Evolutionary conservation across 805 yeast species (phyloP).

Genomic region (Ascoidea tarda): DNA sequence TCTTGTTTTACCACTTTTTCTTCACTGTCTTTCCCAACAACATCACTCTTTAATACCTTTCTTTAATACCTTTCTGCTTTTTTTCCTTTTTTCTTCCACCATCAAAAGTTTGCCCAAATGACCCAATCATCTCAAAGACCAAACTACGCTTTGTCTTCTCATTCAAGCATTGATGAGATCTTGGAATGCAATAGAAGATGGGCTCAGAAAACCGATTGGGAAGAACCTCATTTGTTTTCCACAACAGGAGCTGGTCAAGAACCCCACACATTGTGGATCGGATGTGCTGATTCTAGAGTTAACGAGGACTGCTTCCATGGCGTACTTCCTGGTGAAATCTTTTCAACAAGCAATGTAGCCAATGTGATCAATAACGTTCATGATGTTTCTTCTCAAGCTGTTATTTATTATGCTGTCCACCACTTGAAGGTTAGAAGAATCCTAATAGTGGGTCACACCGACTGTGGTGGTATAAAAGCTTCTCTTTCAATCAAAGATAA

Average conservation of each 20-base stretch:
- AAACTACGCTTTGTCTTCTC: background rate
- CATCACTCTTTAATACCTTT: too few species aligned
- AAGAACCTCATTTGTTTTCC: background rate
- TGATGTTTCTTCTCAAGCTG: constrained; percentile 63
- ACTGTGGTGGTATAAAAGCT: constrained; percentile 89
- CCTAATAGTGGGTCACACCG: constrained; percentile 85
- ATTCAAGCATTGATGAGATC: constrained; percentile 5
- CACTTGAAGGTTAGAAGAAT: constrained; percentile 68
- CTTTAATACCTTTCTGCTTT: too few species aligned
- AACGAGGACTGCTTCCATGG: constrained; percentile 65
- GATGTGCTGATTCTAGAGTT: constrained; percentile 86
- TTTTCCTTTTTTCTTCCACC: too few species aligned
- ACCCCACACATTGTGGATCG: constrained; percentile 88
- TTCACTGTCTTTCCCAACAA: too few species aligned
- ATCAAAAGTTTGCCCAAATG: too few species aligned
- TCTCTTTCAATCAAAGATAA: constrained; percentile 39
- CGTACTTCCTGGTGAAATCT: constrained; percentile 70
- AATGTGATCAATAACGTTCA: constrained; percentile 45
- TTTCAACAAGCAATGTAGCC: constrained; percentile 79
- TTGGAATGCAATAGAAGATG: constrained; percentile 5
- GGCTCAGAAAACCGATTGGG: constrained; percentile 1
- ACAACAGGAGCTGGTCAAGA: constrained; percentile 68
- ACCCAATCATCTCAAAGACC: background rate
- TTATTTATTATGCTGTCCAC: constrained; percentile 77
- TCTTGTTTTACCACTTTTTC: too few species aligned